Base-by-base conservation (phyloP, 75 land plant species). In the Selaginella moellendorffii region DNA sequence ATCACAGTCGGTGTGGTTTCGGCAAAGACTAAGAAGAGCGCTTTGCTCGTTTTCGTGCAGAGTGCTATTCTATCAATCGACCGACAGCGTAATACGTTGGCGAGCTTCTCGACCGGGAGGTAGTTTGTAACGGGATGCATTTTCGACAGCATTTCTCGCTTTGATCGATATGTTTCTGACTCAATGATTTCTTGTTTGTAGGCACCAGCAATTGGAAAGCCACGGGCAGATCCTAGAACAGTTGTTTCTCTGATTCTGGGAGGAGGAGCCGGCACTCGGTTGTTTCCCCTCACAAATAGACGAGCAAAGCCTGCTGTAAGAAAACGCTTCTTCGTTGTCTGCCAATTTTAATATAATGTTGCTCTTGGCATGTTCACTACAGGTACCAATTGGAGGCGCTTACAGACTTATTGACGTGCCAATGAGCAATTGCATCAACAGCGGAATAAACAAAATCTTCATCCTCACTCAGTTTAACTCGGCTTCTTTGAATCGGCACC, bases 301-400 rank as follows among this genome's bases (percentile, higher is more conserved):
- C 78, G 93, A 65, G 88, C 97, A 24, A 91, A 80, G 59, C 97
- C 97, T 23, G 97, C 97, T 28, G 97, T 91, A 80, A 60, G 83
- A 18, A 36, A 36, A 36, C 46, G 14, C 14, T 14, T 5, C 46
- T 5, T n/a, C n/a, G n/a, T n/a, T n/a, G n/a, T 36, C 14, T 36
- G 10, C 10, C 46, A 36, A 14, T 14, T 36, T 36, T 36, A 36
- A 36, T n/a, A 36, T 14, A 36, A 36, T 36, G 14, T 36, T 36
- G 5, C 46, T 36, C 14, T n/a, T n/a, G n/a, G n/a, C n/a, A n/a
- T n/a, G n/a, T n/a, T n/a, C n/a, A n/a, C 46, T 36, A 1, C 60
- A 90, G 96, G 96, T 90, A 17, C 97, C 97, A 5, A 73, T 91
- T 68, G 97, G 87, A 52, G 97, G 97, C 2, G 81, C 82, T 58